Conservation (phyloP, 768 basidiomycete genomes). For the Exidia glandulosa region DNA sequence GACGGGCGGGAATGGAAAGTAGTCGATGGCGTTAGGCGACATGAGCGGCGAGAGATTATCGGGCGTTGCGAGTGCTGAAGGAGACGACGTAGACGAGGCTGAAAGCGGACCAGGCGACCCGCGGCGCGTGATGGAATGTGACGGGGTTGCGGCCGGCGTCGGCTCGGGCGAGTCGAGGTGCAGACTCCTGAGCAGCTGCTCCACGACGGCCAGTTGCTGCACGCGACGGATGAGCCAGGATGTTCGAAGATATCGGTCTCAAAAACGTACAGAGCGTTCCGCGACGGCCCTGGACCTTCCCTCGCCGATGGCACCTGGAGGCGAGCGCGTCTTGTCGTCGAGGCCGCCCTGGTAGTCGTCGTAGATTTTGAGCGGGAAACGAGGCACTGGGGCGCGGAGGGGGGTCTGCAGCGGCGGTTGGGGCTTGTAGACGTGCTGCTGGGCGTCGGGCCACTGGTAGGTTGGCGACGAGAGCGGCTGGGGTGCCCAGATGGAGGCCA, state of each 20-base stretch:
- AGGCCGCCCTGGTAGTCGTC: constrained; percentile 62
- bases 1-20: constrained; percentile 44
- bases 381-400: too few species aligned
- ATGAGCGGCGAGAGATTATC: constrained; percentile 64
- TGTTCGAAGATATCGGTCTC: not conserved
- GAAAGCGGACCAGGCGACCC: constrained; percentile 7
- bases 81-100: constrained; percentile 5
- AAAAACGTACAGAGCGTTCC: constrained; percentile 10
- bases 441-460: constrained; percentile 52
- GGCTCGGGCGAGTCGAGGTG: constrained; percentile 62
- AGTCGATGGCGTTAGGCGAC: constrained; percentile 58
- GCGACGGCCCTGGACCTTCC: constrained; percentile 50
- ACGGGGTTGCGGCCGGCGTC: not conserved
- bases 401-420: too few species aligned
- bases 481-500: constrained; percentile 67
- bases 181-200: constrained; percentile 67
- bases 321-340: constrained; percentile 22
- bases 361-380: too few species aligned
- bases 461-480: constrained; percentile 55
- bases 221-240: constrained; percentile 6
- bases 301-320: constrained; percentile 67
- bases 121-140: not conserved
- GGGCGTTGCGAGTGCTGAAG: constrained; percentile 26
- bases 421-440: constrained; percentile 15
- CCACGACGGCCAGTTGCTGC: constrained; percentile 45